Conservation (phyloP, 345 rosid genomes). For the Populus nigra region DNA sequence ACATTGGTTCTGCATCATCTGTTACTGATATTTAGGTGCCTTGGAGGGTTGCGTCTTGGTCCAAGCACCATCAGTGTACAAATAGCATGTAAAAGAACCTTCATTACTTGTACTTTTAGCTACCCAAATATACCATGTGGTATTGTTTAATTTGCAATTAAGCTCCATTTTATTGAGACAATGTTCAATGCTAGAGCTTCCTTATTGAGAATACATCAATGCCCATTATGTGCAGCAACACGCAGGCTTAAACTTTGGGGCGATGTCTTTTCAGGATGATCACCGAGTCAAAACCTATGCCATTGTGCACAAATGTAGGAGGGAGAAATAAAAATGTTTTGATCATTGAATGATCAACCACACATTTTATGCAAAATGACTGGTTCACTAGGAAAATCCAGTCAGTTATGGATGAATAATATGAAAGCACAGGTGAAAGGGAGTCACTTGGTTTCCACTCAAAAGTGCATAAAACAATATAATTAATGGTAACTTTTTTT, state of each 20-base stretch:
- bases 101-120: not conserved
- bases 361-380: not conserved
- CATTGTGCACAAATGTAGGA: not conserved
- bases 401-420: not conserved
- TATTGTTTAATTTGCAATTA: not conserved
- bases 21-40: slow-evolving; percentile 50
- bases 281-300: not conserved
- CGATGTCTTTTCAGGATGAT: not conserved
- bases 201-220: not conserved
- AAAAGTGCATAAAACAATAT: too few relatives aligned
- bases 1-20: slow-evolving; percentile 60
- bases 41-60: not conserved
- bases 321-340: not conserved
- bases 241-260: not conserved
- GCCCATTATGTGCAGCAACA: not conserved
- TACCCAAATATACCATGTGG: not conserved
- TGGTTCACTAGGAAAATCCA: not conserved
- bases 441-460: too few relatives aligned
- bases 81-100: slow-evolving; percentile 10
- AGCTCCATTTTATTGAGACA: not conserved
- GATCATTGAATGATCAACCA: not conserved
- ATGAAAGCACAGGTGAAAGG: not conserved
- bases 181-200: not conserved
- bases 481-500: too few relatives aligned
- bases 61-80: not conserved